Conservation (phyloP, 139 green algal species). For the Micractinium conductrix region DNA sequence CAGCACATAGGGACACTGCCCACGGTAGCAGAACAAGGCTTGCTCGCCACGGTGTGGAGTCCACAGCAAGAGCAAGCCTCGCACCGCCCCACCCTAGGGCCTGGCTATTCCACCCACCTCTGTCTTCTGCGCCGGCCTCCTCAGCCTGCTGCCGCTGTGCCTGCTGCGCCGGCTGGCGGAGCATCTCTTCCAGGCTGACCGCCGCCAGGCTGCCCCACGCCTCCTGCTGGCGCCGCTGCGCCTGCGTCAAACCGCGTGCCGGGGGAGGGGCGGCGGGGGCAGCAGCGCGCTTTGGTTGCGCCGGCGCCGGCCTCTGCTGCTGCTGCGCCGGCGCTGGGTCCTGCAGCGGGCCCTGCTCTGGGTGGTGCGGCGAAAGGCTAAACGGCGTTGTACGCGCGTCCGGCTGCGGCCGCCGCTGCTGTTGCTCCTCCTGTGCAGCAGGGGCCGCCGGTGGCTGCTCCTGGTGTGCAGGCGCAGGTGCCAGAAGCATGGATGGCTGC, state of each 20-base stretch:
- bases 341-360: neutral
- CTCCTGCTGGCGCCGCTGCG: conserved; percentile 30
- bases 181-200: conserved; percentile 17
- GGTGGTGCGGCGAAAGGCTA: neutral
- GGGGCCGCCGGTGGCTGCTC: too few species aligned
- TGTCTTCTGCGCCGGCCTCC: neutral
- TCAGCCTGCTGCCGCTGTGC: neutral
- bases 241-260: neutral
- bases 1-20: too few species aligned
- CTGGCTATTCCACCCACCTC: neutral
- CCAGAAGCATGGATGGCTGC: too few species aligned
- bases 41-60: too few species aligned
- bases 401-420: neutral
- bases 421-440: neutral
- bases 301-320: neutral
- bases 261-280: too few species aligned
- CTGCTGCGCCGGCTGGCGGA: neutral
- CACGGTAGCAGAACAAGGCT: too few species aligned
- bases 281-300: too few species aligned
- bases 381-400: too few species aligned
- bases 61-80: too few species aligned
- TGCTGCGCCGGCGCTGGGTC: neutral
- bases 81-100: neutral
- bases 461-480: too few species aligned
- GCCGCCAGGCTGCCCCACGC: conserved; percentile 20